Conservation (phyloP, 306 rosid species). For the Quercus ilex region DNA sequence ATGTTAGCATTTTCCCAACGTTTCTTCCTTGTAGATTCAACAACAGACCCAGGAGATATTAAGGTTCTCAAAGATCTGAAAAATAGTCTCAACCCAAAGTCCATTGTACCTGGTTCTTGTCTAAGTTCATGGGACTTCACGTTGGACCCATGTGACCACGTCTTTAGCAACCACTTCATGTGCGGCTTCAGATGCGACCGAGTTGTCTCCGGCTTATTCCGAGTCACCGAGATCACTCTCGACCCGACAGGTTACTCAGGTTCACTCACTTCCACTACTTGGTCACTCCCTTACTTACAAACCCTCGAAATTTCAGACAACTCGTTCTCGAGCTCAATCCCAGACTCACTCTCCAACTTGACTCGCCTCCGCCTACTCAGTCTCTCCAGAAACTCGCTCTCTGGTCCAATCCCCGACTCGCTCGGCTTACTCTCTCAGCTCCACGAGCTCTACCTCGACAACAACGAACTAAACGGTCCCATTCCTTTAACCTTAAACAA, state of each 20-base stretch:
- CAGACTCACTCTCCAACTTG: conserved; percentile 47
- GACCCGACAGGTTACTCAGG: conserved; percentile 82
- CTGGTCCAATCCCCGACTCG: conserved; percentile 54
- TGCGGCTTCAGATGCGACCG: conserved; percentile 80
- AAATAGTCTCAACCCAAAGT: conserved; percentile 31
- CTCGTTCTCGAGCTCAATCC: conserved; percentile 54
- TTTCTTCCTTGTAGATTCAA: conserved; percentile 31
- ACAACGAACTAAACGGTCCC: conserved; percentile 53
- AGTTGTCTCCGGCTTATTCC: conserved; percentile 33
- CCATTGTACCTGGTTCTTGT: conserved; percentile 56
- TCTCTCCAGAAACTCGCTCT: conserved; percentile 55
- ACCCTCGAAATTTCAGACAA: conserved; percentile 67
- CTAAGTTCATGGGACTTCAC: conserved; percentile 66
- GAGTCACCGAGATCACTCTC: conserved; percentile 74
- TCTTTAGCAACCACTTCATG: conserved; percentile 60
- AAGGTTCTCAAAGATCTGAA: conserved; percentile 50
- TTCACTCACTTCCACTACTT: conserved; percentile 35
- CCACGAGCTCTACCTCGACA: conserved; percentile 65
- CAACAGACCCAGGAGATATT: conserved; percentile 50
- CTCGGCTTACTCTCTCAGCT: conserved; percentile 40
- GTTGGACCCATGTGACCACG: conserved; percentile 71
- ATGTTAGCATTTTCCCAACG: background rate
- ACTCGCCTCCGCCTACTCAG: conserved; percentile 58
- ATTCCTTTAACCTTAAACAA: conserved; percentile 39
- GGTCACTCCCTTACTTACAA: conserved; percentile 60